Percentiles rank a stretch among this genome's conserved stretches.
These are phyloP conservation scores for Alopecurus myosuroides DNA, from an alignment of 176 grass and related monocot species.

Conservation along the genomic window DNA sequence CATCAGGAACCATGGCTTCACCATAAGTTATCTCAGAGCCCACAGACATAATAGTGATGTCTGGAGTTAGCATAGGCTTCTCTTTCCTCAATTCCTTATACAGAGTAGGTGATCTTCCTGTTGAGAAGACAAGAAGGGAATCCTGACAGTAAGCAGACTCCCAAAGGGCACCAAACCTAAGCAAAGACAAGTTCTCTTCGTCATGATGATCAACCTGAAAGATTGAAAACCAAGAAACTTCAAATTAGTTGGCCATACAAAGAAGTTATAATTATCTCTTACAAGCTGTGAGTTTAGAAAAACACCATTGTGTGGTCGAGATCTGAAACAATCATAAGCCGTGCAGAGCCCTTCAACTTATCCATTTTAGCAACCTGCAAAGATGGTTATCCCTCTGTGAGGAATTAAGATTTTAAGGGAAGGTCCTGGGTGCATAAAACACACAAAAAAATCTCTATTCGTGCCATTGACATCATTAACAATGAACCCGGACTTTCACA, in stretches of 20 bases:
- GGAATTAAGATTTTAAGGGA: not conserved
- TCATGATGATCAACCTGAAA: constrained; percentile 79
- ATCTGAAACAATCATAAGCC: constrained; percentile 96
- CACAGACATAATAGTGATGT: constrained; percentile 82
- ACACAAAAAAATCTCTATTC: not conserved
- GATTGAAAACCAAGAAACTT: constrained; percentile 1
- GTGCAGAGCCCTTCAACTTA: constrained; percentile 63
- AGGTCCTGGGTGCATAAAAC: not conserved
- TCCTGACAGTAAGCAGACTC: constrained; percentile 60
- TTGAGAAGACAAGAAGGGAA: constrained; percentile 74
- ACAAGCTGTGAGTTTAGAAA: not conserved
- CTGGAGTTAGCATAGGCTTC: constrained; percentile 68
- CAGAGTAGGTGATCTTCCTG: constrained; percentile 58
- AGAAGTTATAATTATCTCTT: not conserved
- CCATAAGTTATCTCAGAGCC: constrained; percentile 79
- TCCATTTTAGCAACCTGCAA: constrained; percentile 64
- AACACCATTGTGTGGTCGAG: constrained; percentile 94
- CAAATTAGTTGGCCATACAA: not conserved
- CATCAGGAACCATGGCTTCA: constrained; percentile 60
- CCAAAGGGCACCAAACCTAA: constrained; percentile 66
- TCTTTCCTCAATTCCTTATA: constrained; percentile 73
- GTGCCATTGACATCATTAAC: not conserved
- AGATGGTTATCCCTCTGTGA: not conserved
- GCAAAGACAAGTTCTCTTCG: constrained; percentile 56
- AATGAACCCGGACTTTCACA: not conserved